Evolutionary conservation across 805 yeast genomes (phyloP), one percentile per base, ranked within the genome.

Genomic region (Dipodascopsis uninucleata): DNA sequence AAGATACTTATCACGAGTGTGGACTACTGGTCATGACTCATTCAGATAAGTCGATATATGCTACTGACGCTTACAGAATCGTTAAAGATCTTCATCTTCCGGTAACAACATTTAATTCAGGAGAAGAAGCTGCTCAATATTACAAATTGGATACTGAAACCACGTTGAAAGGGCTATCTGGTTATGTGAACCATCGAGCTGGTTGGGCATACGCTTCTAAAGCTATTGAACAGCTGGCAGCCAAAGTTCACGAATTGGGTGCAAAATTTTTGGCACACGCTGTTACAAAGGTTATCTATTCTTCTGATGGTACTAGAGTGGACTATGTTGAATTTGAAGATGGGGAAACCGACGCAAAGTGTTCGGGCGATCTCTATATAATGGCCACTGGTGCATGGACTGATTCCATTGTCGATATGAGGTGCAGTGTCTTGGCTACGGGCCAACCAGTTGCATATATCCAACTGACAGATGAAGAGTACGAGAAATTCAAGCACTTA

Each of bases 131-230:
- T 8, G 23, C 39, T 10, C n/a, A 28, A 9, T 37, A 29, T 20
- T 17, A 42, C 14, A 58, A 63, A 18, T 60, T 59, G 31, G 63
- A 64, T 31, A n/a, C n/a, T n/a, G 45, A 50, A 6, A 42, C 58
- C 16, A 61, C 65, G 8, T 35, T 60, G 20, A 55, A 58, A 16
- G 58, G 50, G 12, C 48, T 61, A 3, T 43, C 56, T 16, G 65
- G 68, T 0, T 62, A 59, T 36, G 58, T 61, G 37, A 52, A 48
- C 23, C 47, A 45, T 20, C 47, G 32, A 10, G 56, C 59, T 9
- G 59, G 59, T 8, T 55, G 58, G 58, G 59, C 53, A 8, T 18
- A 45, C 35, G 57, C 59, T 2, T 36, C 22, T 3, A 41, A 36
- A 2, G 50, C 59, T 3, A 38, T 41, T 4, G 25, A 28, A 24